Percentiles rank a stretch among this genome's conserved stretches.
These are phyloP conservation scores for Trebouxia sp. DNA, from an alignment of 139 green algal species.

Conservation along the genomic window DNA sequence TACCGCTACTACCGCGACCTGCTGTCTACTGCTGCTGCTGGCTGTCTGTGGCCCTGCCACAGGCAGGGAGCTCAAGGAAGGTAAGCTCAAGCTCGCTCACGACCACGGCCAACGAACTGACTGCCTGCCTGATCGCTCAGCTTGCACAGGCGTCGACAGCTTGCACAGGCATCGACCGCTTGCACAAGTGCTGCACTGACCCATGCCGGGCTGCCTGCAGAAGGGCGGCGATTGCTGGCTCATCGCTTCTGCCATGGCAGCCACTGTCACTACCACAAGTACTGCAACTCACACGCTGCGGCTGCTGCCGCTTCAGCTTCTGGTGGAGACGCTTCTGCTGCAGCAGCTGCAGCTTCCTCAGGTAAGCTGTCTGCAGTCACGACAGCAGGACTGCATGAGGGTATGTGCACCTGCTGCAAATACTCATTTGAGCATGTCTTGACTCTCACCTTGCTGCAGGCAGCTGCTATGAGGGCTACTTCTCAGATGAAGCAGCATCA, in stretches of 20 bases:
- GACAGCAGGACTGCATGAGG: too few species aligned
- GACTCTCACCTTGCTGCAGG: too few species aligned
- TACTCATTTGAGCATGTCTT: too few species aligned
- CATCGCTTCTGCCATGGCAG: neutral
- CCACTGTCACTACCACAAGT: neutral
- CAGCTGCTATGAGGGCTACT: neutral
- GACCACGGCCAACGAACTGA: too few species aligned
- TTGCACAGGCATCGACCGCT: neutral
- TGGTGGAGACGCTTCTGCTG: neutral
- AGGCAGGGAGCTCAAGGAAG: neutral
- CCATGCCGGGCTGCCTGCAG: neutral
- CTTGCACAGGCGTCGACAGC: too few species aligned
- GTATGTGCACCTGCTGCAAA: too few species aligned
- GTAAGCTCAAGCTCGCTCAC: too few species aligned
- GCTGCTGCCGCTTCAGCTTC: slow-evolving; percentile 6
- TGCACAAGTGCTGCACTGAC: neutral
- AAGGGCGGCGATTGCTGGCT: neutral
- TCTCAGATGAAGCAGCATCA: neutral
- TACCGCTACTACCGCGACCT: neutral
- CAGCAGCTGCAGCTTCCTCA: neutral
- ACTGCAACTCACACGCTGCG: neutral
- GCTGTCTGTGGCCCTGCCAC: neutral
- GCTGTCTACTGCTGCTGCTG: neutral
- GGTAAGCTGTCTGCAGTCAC: neutral
- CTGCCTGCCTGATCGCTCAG: too few species aligned